These are phyloP conservation scores for Astraeus odoratus DNA, from an alignment of 768 basidiomycete genomes.

Conservation along the genomic window DNA sequence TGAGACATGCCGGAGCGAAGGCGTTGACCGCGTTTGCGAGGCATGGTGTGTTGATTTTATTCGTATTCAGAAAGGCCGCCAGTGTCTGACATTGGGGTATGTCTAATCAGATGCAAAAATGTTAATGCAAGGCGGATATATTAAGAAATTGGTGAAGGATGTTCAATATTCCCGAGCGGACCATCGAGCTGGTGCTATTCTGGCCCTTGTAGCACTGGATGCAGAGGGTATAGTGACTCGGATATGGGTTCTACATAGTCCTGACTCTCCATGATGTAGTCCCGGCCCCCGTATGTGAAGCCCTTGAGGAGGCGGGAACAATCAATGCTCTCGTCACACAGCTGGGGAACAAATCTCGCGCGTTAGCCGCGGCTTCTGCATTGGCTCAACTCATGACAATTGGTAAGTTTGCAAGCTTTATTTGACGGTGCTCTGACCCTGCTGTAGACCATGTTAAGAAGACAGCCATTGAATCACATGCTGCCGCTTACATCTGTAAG, in stretches of 20 bases:
- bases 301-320: slow-evolving; percentile 12
- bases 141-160: slow-evolving; percentile 12
- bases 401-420: slow-evolving; percentile 7
- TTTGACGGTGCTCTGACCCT: background rate
- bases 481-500: slow-evolving; percentile 5
- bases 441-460: slow-evolving; percentile 15
- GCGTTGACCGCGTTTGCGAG: slow-evolving; percentile 12
- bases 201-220: slow-evolving; percentile 13
- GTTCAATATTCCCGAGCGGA: slow-evolving; percentile 3
- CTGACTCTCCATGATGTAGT: background rate
- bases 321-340: slow-evolving; percentile 12
- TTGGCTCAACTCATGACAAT: slow-evolving; percentile 14
- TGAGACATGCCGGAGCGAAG: slow-evolving; percentile 9
- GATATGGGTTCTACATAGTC: background rate
- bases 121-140: slow-evolving; percentile 5
- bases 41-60: slow-evolving; percentile 11
- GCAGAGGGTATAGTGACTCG: slow-evolving; percentile 2
- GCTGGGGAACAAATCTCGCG: slow-evolving; percentile 11
- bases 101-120: background rate
- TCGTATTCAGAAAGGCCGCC: background rate
- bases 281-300: slow-evolving; percentile 5
- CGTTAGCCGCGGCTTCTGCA: slow-evolving; percentile 15
- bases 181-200: slow-evolving; percentile 14
- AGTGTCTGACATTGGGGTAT: background rate
- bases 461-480: slow-evolving; percentile 2